A percentile compares a stretch with the other conserved stretches of the same genome.
These are phyloP conservation scores for Periconia sp. DNA, from an alignment of 2,329 filamentous ascomycete species.

Conservation along the genomic window DNA sequence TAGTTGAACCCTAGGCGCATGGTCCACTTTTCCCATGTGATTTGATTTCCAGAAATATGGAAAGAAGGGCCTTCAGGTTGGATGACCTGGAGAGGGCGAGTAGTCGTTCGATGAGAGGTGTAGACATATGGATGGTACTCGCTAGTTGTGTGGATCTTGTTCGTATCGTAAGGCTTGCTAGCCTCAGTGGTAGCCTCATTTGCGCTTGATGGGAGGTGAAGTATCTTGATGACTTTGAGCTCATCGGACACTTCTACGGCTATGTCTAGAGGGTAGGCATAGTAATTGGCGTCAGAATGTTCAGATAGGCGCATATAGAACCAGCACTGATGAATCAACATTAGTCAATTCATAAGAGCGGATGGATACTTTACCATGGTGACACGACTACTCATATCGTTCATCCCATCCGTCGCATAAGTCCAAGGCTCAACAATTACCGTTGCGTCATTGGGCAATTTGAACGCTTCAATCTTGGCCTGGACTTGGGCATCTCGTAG, in stretches of 20 bases:
- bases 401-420: slow-evolving; percentile 61
- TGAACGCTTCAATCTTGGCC: slow-evolving; percentile 49
- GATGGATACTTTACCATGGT: slow-evolving; percentile 58
- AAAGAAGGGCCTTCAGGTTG: slow-evolving; percentile 37
- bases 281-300: slow-evolving; percentile 60
- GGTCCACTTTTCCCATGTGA: slow-evolving; percentile 54
- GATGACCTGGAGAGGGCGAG: slow-evolving; percentile 24
- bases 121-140: slow-evolving; percentile 31
- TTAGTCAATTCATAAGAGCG: not conserved
- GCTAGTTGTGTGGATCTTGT: slow-evolving; percentile 47
- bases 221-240: slow-evolving; percentile 58
- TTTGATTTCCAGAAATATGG: slow-evolving; percentile 17
- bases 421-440: slow-evolving; percentile 63
- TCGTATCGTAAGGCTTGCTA: slow-evolving; percentile 50
- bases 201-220: slow-evolving; percentile 53
- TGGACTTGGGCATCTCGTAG: slow-evolving; percentile 52
- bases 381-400: slow-evolving; percentile 56
- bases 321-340: slow-evolving; percentile 36
- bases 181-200: slow-evolving; percentile 43
- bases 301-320: slow-evolving; percentile 47
- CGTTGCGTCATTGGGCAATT: slow-evolving; percentile 52
- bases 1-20: slow-evolving; percentile 55
- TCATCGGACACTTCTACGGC: slow-evolving; percentile 59
- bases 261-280: slow-evolving; percentile 63
- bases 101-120: slow-evolving; percentile 17